phyloP scores from a whole-genome alignment of 805 yeast genomes.

The Ogataea methylovora region DNA sequence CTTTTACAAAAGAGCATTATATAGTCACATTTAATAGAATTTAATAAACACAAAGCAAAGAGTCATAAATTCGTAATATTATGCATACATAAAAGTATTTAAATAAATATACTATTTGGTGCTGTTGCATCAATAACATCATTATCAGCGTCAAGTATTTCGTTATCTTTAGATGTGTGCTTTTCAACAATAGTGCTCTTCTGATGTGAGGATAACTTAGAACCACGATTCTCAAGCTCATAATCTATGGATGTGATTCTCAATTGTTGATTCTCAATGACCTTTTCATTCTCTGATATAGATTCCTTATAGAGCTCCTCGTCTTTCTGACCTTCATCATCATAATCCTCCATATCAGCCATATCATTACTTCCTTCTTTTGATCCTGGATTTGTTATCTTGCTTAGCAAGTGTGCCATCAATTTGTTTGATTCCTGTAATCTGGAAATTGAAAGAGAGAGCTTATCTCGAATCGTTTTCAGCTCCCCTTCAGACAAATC shows the following conservation, averaged over 20 bases:
- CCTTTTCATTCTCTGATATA: constrained; percentile 46
- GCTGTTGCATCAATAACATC: constrained; percentile 28
- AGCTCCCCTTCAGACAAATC: constrained; percentile 38
- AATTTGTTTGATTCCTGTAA: constrained; percentile 44
- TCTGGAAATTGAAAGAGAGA: constrained; percentile 37
- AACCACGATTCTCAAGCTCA: constrained; percentile 41
- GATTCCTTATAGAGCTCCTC: constrained; percentile 45
- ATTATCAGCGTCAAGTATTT: constrained; percentile 27
- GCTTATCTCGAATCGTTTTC: constrained; percentile 21
- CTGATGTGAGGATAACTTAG: too few species aligned
- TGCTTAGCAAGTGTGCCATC: constrained; percentile 34
- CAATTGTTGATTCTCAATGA: constrained; percentile 42
- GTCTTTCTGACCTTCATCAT: constrained; percentile 36
- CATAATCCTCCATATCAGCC: constrained; percentile 30
- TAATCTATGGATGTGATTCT: constrained; percentile 36
- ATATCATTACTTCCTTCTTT: constrained; percentile 14
- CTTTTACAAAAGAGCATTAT: too few species aligned
- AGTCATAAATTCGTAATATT: too few species aligned
- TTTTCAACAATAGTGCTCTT: too few species aligned
- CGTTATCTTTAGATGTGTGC: not conserved
- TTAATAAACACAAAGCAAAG: too few species aligned
- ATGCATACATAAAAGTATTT: too few species aligned
- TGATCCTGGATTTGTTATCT: constrained; percentile 11
- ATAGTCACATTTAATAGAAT: too few species aligned
- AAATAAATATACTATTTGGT: constrained; percentile 25